phyloP scores from a whole-genome alignment of 441 rosid genomes.

The Gossypium schwendimanii region DNA sequence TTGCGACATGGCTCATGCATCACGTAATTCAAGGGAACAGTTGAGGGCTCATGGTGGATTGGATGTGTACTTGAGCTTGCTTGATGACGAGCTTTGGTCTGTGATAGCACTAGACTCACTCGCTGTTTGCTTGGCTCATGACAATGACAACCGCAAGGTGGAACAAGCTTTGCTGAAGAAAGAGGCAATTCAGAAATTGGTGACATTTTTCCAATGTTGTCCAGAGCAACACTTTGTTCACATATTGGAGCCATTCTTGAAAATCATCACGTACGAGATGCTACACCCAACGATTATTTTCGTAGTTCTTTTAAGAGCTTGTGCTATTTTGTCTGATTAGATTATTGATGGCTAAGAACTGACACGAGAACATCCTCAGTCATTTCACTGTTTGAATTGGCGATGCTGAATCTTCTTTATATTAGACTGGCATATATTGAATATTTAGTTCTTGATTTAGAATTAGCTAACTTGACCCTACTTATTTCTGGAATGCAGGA shows the following conservation, averaged over 20 bases:
- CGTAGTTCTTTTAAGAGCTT: not conserved
- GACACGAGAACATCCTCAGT: not conserved
- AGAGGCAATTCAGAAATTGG: slow-evolving; percentile 83
- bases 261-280: slow-evolving; percentile 70
- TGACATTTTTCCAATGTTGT: slow-evolving; percentile 82
- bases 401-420: too few relatives aligned
- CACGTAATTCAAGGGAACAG: slow-evolving; percentile 1
- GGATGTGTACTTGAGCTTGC: slow-evolving; percentile 50
- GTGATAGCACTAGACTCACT: slow-evolving; percentile 90
- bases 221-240: slow-evolving; percentile 93
- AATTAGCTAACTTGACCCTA: not conserved
- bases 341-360: not conserved
- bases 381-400: not conserved
- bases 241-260: slow-evolving; percentile 95
- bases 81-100: slow-evolving; percentile 82
- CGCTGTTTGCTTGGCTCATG: slow-evolving; percentile 76
- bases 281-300: not conserved
- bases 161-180: slow-evolving; percentile 86
- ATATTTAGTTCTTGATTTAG: not conserved
- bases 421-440: not conserved
- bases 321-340: not conserved
- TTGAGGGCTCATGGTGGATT: slow-evolving; percentile 4
- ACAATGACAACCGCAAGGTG: slow-evolving; percentile 53
- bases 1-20: slow-evolving; percentile 40
- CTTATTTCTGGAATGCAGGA: slow-evolving; percentile 44